Base-by-base conservation (phyloP, 1,284 basidiomycete genomes). In the Vanrija pseudolonga region DNA sequence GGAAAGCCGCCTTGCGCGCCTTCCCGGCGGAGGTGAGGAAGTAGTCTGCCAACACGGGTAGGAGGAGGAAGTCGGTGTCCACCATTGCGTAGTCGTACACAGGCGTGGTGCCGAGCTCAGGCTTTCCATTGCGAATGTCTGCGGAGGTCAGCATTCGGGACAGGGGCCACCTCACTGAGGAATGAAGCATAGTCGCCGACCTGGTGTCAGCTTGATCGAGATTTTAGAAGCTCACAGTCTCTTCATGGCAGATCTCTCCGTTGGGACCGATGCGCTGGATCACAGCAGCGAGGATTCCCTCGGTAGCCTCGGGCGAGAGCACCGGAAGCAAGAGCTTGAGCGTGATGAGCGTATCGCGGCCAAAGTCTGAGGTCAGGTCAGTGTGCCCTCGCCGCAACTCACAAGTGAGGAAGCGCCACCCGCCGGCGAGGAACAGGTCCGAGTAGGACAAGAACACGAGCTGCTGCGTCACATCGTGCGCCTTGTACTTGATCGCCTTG, bases 171-270 rank as follows among this genome's bases (percentile, higher is more conserved):
- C 49, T 19, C 9, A 56, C 51, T 62, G 54, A 65, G 54, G 38
- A 55, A 68, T 3, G 60, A 62, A 6, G 67, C 64, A 39, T 67
- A 71, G 44, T 71, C 68, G 47, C 67, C 67, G 12, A 69, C 55
- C 26, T 47, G 44, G 4, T 39, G 52, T 57, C 28, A 55, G 48
- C 43, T 8, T 14, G 14, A 9, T 14, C 3, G 9, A 14, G 39
- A 41, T 41, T 3, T 18, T 6, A 7, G 14, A 11, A 57, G 26
- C 59, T 49, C 42, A 57, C 60, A 0, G 77, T 79, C 63, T 80
- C 79, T 54, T 80, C 79, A 59, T 81, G 80, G 55, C 77, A 79
- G 12, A 80, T 61, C 12, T 76, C 73, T 1, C 78, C 78, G 5
- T 68, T 66, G 2, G 47, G 48, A 53, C 78, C 79, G 32, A 73